phyloP scores from a whole-genome alignment of 2,329 filamentous ascomycete species.

The Paraphoma sp. region DNA sequence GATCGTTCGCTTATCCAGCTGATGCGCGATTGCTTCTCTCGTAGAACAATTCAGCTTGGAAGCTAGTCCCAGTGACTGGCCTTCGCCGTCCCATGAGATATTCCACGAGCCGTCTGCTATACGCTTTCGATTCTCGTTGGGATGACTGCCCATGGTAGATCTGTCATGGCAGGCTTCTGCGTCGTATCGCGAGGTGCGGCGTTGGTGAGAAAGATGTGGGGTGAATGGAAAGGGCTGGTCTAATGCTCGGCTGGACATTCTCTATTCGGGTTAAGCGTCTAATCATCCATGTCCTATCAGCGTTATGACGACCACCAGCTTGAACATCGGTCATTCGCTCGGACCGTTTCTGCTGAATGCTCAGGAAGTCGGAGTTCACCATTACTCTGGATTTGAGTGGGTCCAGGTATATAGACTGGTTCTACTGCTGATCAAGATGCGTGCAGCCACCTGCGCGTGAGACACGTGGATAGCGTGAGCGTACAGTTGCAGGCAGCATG shows the following conservation, averaged over 20 bases:
- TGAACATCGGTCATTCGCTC: conserved; percentile 16
- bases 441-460: no score
- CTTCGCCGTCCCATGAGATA: background rate
- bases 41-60: background rate
- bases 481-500: background rate
- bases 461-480: background rate
- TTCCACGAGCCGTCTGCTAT: background rate
- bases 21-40: conserved; percentile 11
- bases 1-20: conserved; percentile 19
- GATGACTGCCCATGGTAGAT: no score
- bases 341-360: background rate
- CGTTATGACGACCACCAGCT: conserved; percentile 15
- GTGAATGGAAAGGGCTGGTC: conserved; percentile 27
- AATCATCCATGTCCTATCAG: background rate
- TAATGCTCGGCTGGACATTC: conserved; percentile 39
- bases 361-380: background rate
- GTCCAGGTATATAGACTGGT: no score
- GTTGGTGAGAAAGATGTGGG: conserved; percentile 34
- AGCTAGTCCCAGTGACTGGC: background rate
- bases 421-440: background rate
- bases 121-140: no score
- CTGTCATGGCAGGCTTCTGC: conserved; percentile 10
- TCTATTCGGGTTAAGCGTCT: conserved; percentile 16
- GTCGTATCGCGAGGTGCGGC: conserved; percentile 11
- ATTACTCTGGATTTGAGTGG: background rate